Evolutionary conservation across 1,139 yeast species (phyloP).

Genomic region (Taphrina confusa): DNA sequence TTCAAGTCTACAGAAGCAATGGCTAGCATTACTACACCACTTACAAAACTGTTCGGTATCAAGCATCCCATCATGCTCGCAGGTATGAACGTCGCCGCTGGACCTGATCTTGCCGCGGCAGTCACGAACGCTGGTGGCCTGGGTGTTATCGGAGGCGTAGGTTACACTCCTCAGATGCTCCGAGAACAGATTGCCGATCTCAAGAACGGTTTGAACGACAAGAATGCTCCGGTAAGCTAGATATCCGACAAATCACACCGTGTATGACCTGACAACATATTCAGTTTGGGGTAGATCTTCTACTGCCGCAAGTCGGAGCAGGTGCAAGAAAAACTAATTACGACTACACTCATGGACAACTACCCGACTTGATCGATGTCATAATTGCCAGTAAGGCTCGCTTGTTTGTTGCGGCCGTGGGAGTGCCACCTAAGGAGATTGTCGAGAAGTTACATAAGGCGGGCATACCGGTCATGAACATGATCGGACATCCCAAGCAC

Average conservation of each 20-base stretch:
- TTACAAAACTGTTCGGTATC: constrained; percentile 43
- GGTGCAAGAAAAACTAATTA: constrained; percentile 44
- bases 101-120: constrained; percentile 44
- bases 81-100: constrained; percentile 43
- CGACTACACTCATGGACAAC: constrained; percentile 43
- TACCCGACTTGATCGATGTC: constrained; percentile 41
- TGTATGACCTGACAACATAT: constrained; percentile 18
- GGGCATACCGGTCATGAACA: constrained; percentile 53
- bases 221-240: constrained; percentile 35
- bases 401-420: constrained; percentile 49
- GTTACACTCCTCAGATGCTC: constrained; percentile 43
- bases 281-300: constrained; percentile 43
- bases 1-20: too few relatives aligned
- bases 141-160: constrained; percentile 43
- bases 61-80: constrained; percentile 44
- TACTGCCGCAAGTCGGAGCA: constrained; percentile 44
- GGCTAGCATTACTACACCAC: constrained; percentile 39
- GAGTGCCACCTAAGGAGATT: constrained; percentile 49
- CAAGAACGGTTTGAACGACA: constrained; percentile 39
- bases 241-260: constrained; percentile 20
- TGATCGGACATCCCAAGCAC: constrained; percentile 54
- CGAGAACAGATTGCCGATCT: constrained; percentile 42
- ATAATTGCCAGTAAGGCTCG: constrained; percentile 42
- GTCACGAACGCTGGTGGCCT: constrained; percentile 45
- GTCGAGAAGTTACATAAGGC: constrained; percentile 51